A percentile compares a stretch with the other conserved stretches of the same genome.
These are phyloP conservation scores for Cylindrotheca fusiformis DNA, from an alignment of 108 stramenopile genomes.

Conservation along the genomic window DNA sequence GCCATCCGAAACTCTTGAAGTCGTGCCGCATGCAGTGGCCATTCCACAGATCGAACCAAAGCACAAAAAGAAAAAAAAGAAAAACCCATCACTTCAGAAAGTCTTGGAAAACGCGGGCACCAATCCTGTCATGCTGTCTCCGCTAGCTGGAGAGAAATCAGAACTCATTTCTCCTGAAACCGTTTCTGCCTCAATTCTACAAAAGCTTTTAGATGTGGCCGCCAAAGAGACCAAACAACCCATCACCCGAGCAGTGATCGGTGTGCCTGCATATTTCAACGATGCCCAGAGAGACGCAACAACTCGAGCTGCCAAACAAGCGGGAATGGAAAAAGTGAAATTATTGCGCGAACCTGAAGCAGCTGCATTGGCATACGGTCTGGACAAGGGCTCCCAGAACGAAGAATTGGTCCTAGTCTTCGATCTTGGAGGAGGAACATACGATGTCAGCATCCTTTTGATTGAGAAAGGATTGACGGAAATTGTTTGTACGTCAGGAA, in stretches of 20 bases:
- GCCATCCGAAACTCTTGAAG: slow-evolving; percentile 38
- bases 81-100: slow-evolving; percentile 37
- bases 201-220: slow-evolving; percentile 51
- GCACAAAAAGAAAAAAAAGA: slow-evolving; percentile 51
- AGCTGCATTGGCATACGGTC: slow-evolving; percentile 91
- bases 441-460: slow-evolving; percentile 88
- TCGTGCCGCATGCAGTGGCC: slow-evolving; percentile 69
- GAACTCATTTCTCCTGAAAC: slow-evolving; percentile 59
- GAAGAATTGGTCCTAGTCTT: slow-evolving; percentile 92
- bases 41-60: slow-evolving; percentile 4
- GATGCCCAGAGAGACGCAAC: slow-evolving; percentile 87
- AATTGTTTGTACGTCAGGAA: slow-evolving; percentile 88
- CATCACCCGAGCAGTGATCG: slow-evolving; percentile 86
- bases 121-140: slow-evolving; percentile 53
- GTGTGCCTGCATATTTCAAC: slow-evolving; percentile 96
- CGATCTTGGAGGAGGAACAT: slow-evolving; percentile 95
- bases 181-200: slow-evolving; percentile 75
- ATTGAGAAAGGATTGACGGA: slow-evolving; percentile 87
- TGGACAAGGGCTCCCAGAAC: slow-evolving; percentile 32
- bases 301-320: slow-evolving; percentile 74
- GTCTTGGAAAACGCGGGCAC: slow-evolving; percentile 59
- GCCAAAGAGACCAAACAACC: slow-evolving; percentile 38
- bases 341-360: slow-evolving; percentile 94
- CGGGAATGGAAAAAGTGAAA: slow-evolving; percentile 84
- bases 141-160: slow-evolving; percentile 2